Evolutionary conservation across 1,284 basidiomycete species (phyloP).

Genomic region (Ustilago esculenta): DNA sequence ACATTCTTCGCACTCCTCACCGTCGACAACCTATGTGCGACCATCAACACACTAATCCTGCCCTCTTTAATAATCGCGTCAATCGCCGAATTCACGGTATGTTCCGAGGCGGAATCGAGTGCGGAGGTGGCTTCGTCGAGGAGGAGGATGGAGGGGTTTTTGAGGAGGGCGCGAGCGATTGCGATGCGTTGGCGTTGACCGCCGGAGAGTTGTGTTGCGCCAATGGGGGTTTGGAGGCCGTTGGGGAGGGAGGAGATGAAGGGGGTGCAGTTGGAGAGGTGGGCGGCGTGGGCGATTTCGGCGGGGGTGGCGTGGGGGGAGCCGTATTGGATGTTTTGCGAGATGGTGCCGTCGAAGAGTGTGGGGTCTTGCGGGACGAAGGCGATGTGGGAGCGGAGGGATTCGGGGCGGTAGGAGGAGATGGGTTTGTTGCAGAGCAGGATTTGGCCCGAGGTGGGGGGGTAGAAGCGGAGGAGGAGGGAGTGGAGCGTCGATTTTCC

Average conservation of each 20-base stretch:
- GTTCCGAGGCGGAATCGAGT: constrained; percentile 68
- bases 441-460: constrained; percentile 82
- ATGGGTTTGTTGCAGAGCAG: constrained; percentile 91
- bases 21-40: constrained; percentile 70
- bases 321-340: constrained; percentile 92
- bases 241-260: constrained; percentile 92
- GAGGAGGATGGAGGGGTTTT: constrained; percentile 69
- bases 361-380: constrained; percentile 65
- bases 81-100: constrained; percentile 69
- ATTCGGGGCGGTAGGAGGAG: constrained; percentile 77
- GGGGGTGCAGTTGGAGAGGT: constrained; percentile 86
- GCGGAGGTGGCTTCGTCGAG: constrained; percentile 67
- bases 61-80: constrained; percentile 69
- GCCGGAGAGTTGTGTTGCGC: constrained; percentile 66
- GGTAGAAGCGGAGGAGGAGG: constrained; percentile 89
- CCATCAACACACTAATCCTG: constrained; percentile 70
- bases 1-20: constrained; percentile 70
- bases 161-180: constrained; percentile 70
- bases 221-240: constrained; percentile 77
- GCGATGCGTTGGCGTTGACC: constrained; percentile 70
- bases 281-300: constrained; percentile 86
- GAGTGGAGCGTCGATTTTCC: constrained; percentile 88
- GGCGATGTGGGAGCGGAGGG: constrained; percentile 57
- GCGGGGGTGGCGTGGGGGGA: constrained; percentile 75
- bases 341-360: constrained; percentile 79